phyloP scores from a whole-genome alignment of 805 yeast species.

The Starmerella cellae region DNA sequence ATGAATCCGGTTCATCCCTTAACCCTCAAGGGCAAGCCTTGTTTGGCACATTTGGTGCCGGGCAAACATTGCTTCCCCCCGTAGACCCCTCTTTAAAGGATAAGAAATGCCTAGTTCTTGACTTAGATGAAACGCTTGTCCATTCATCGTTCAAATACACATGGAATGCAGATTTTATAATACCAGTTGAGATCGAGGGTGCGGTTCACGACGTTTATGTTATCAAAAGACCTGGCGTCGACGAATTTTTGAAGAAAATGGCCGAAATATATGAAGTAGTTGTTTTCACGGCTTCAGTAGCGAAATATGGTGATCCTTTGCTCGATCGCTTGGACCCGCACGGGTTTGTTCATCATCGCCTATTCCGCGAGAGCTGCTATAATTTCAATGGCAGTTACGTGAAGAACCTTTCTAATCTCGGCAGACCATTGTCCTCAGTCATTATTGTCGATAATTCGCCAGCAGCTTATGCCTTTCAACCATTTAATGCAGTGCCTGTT shows the following conservation, averaged over 20 bases:
- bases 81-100: slow-evolving; percentile 23
- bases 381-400: slow-evolving; percentile 90
- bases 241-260: slow-evolving; percentile 70
- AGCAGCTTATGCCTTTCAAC: slow-evolving; percentile 94
- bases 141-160: slow-evolving; percentile 89
- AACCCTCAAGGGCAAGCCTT: too few relatives aligned
- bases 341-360: slow-evolving; percentile 69
- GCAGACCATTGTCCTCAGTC: slow-evolving; percentile 73
- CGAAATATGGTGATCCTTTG: slow-evolving; percentile 91
- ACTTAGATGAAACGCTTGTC: slow-evolving; percentile 89
- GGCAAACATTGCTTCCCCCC: slow-evolving; percentile 22
- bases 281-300: slow-evolving; percentile 91
- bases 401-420: slow-evolving; percentile 85
- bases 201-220: slow-evolving; percentile 90
- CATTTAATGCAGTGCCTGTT: slow-evolving; percentile 93
- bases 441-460: slow-evolving; percentile 96
- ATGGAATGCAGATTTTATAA: slow-evolving; percentile 87
- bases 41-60: too few relatives aligned
- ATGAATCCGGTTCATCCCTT: too few relatives aligned
- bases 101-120: slow-evolving; percentile 79
- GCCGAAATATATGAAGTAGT: slow-evolving; percentile 88
- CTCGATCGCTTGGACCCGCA: slow-evolving; percentile 74
- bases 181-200: slow-evolving; percentile 92
- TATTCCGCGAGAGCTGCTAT: slow-evolving; percentile 88
- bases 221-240: slow-evolving; percentile 95